A percentile compares a stretch with the other conserved stretches of the same genome.
Evolutionary conservation across 331 rosid species (phyloP).

Genomic region (Malus hybrid): DNA sequence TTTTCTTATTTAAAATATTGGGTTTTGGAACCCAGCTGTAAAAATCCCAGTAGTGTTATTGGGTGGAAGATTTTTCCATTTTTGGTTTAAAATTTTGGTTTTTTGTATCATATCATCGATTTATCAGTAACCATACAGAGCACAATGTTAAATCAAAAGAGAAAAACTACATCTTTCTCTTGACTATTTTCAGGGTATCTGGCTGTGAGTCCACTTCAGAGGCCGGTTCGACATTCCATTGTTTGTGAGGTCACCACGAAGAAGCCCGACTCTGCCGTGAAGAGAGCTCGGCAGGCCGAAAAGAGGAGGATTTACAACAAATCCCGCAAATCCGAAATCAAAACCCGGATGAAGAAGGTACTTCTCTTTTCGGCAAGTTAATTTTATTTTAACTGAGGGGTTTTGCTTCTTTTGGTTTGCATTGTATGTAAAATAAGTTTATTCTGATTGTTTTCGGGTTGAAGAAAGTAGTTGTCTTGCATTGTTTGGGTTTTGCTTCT

Average conservation of each 20-base stretch:
- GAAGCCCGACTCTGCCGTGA: constrained; percentile 72
- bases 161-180: background rate
- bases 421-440: background rate
- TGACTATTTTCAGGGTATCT: constrained; percentile 39
- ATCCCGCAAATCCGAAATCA: constrained; percentile 69
- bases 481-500: too few species aligned
- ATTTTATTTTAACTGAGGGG: background rate
- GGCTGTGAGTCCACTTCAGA: constrained; percentile 31
- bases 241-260: constrained; percentile 70
- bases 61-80: background rate
- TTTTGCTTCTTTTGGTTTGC: background rate
- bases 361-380: background rate
- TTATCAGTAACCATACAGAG: background rate
- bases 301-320: constrained; percentile 74
- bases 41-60: background rate
- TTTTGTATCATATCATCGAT: background rate
- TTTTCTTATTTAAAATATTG: background rate
- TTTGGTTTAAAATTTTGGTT: background rate
- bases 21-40: background rate
- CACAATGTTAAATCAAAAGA: background rate
- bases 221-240: constrained; percentile 27
- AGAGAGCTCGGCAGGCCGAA: constrained; percentile 86
- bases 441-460: background rate
- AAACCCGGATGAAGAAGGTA: constrained; percentile 83
- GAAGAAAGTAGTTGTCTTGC: too few species aligned